A percentile compares a stretch with the other conserved stretches of the same genome.
Conservation (phyloP, 2,329 filamentous ascomycete species). For the Akanthomyces dipterigenus region DNA sequence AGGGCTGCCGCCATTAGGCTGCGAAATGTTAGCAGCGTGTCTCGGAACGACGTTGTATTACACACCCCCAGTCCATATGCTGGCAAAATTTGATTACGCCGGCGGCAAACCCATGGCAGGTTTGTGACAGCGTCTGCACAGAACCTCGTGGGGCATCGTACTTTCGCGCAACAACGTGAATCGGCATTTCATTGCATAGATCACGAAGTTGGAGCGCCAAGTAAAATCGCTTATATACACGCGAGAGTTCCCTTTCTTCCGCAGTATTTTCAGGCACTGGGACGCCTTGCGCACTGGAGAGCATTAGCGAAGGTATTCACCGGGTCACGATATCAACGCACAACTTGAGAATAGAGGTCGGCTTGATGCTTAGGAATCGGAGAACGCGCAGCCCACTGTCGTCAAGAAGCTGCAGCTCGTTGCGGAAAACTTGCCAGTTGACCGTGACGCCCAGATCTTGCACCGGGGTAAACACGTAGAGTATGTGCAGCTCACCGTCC, state of each 20-base stretch:
- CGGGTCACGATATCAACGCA: conserved; percentile 27
- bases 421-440: conserved; percentile 67
- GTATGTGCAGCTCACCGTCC: conserved; percentile 73
- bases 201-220: conserved; percentile 71
- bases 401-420: conserved; percentile 63
- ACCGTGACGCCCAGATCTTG: conserved; percentile 50
- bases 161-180: conserved; percentile 62
- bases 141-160: conserved; percentile 64
- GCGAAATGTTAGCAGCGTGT: conserved; percentile 13
- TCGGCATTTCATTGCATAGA: conserved; percentile 67
- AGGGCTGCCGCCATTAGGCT: conserved; percentile 64
- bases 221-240: conserved; percentile 67
- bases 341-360: conserved; percentile 60
- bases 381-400: conserved; percentile 66
- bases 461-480: conserved; percentile 72
- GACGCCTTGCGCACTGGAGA: conserved; percentile 57
- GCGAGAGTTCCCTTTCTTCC: conserved; percentile 52
- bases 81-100: conserved; percentile 77
- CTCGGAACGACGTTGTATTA: neutral
- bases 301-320: conserved; percentile 17
- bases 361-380: conserved; percentile 61
- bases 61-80: conserved; percentile 63
- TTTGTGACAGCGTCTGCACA: conserved; percentile 66
- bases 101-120: conserved; percentile 70
- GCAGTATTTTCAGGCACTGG: conserved; percentile 55